Evolutionary conservation across 164 flowering plant genomes (phyloP).

Genomic region (Magnolia officinalis): DNA sequence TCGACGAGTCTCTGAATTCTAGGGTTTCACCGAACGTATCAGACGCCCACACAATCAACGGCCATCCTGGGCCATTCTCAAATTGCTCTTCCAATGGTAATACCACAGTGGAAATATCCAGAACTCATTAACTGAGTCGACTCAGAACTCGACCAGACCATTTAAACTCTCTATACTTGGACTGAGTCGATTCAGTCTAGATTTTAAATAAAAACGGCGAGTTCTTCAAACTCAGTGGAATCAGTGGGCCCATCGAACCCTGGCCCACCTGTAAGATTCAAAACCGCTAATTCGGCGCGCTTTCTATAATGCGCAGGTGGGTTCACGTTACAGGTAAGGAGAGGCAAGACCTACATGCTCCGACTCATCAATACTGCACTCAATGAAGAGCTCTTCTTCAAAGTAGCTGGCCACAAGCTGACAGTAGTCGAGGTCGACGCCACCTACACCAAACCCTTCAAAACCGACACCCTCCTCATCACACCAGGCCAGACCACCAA

Average conservation of each 20-base stretch:
- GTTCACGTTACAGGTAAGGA: slow-evolving; percentile 33
- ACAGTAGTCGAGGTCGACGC: slow-evolving; percentile 75
- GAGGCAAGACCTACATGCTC: slow-evolving; percentile 55
- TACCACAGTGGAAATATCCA: not conserved
- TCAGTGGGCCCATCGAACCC: no score
- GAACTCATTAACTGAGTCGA: not conserved
- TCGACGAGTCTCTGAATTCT: slow-evolving; percentile 56
- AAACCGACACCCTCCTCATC: slow-evolving; percentile 47
- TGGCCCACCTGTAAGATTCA: no score
- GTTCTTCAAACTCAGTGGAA: not conserved
- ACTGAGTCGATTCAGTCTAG: slow-evolving; percentile 11
- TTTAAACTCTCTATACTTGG: slow-evolving; percentile 4
- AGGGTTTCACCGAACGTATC: slow-evolving; percentile 78
- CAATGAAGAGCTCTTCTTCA: slow-evolving; percentile 73
- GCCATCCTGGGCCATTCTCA: slow-evolving; percentile 55
- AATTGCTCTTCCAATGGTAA: slow-evolving; percentile 31
- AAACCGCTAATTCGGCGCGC: not conserved
- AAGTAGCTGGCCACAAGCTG: slow-evolving; percentile 53
- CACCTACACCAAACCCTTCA: slow-evolving; percentile 60
- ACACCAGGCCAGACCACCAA: slow-evolving; percentile 86
- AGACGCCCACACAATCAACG: slow-evolving; percentile 83
- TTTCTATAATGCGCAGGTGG: slow-evolving; percentile 21
- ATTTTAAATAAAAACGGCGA: not conserved
- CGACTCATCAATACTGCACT: slow-evolving; percentile 71
- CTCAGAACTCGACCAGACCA: not conserved